Evolutionary conservation across 495 filamentous ascomycete genomes (phyloP).

Genomic region (Bathelium albidoporum): DNA sequence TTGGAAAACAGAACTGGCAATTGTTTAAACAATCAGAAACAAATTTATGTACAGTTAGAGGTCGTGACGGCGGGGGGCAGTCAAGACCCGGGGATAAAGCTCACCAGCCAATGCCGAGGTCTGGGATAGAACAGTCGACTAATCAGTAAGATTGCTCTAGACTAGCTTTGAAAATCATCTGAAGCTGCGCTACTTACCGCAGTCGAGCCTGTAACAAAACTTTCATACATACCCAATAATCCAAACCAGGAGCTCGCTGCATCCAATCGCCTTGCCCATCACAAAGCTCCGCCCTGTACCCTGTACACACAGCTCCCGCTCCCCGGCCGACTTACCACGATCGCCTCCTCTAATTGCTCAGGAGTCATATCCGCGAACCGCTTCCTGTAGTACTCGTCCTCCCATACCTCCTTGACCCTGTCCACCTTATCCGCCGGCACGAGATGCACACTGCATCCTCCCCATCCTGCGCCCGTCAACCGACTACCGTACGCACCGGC

Average conservation of each 20-base stretch:
- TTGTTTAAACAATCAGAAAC: background rate
- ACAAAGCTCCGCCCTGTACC: background rate
- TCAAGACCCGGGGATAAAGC: background rate
- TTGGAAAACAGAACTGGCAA: background rate
- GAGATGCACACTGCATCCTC: slow-evolving; percentile 89
- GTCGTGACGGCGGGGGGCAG: background rate
- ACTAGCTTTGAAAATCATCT: background rate
- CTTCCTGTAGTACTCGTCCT: slow-evolving; percentile 68
- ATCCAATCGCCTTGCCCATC: background rate
- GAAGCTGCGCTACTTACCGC: no score
- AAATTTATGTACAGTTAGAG: background rate
- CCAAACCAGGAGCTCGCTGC: no score
- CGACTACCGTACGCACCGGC: slow-evolving; percentile 78
- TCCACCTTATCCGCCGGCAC: slow-evolving; percentile 77
- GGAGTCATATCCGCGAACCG: slow-evolving; percentile 58
- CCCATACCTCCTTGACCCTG: slow-evolving; percentile 65
- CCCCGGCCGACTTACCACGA: slow-evolving; percentile 84
- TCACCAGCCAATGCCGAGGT: background rate
- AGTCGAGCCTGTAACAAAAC: no score
- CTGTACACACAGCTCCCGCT: slow-evolving; percentile 50
- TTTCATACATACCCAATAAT: background rate
- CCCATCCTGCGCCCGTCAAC: slow-evolving; percentile 93
- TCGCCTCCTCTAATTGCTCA: slow-evolving; percentile 65
- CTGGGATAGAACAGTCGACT: background rate
- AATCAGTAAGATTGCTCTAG: background rate